Evolutionary conservation across 257 asterid species (phyloP).

Genomic region (Solanum corneliomulleri): DNA sequence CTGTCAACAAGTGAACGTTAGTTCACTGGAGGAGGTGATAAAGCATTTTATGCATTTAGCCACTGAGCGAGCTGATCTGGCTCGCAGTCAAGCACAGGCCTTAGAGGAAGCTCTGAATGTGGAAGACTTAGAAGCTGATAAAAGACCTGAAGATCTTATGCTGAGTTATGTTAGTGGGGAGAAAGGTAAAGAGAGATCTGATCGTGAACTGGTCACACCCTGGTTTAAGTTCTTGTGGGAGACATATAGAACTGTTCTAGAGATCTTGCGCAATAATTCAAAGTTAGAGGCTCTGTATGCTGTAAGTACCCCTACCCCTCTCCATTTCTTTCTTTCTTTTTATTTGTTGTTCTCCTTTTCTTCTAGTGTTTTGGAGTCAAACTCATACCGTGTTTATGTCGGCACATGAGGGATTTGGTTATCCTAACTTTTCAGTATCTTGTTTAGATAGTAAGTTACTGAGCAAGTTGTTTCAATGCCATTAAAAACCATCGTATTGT

Average conservation of each 20-base stretch:
- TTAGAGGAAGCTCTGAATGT: constrained; percentile 35
- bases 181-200: constrained; percentile 32
- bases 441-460: neutral
- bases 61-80: constrained; percentile 26
- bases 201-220: constrained; percentile 29
- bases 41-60: constrained; percentile 28
- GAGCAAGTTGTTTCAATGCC: neutral
- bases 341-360: neutral
- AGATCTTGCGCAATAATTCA: neutral
- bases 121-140: constrained; percentile 33
- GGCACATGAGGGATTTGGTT: neutral
- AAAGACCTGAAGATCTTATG: constrained; percentile 36
- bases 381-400: neutral
- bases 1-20: constrained; percentile 29
- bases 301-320: neutral
- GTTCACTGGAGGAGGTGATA: constrained; percentile 31
- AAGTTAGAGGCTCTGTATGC: neutral
- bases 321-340: neutral
- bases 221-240: neutral
- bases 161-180: constrained; percentile 32
- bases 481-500: neutral
- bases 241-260: neutral
- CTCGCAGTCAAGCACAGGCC: constrained; percentile 25
- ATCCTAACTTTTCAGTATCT: neutral
- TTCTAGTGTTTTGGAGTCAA: neutral